Conservation (phyloP, 2,329 filamentous ascomycete species). For the Pestalotiopsis sp. region DNA sequence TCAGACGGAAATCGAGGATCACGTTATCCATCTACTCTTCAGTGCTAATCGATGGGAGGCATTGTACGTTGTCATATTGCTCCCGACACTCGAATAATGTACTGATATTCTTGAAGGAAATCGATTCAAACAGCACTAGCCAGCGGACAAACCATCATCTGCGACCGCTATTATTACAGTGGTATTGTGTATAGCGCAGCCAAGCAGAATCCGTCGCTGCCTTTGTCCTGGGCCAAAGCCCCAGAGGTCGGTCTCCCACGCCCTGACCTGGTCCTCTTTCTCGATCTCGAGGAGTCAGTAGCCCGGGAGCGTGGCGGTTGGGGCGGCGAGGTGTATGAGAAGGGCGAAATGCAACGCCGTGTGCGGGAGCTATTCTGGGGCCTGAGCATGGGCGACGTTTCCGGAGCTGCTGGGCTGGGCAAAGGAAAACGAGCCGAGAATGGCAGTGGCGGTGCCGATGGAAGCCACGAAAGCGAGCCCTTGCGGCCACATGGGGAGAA, state of each 20-base stretch:
- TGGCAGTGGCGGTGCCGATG: slow-evolving; percentile 14
- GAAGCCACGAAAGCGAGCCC: background rate
- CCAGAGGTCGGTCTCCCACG: slow-evolving; percentile 86
- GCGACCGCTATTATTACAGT: slow-evolving; percentile 94
- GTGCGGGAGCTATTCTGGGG: slow-evolving; percentile 76
- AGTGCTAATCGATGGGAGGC: slow-evolving; percentile 90
- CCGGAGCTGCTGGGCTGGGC: slow-evolving; percentile 26
- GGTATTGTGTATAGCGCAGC: slow-evolving; percentile 92
- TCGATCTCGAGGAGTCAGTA: slow-evolving; percentile 76
- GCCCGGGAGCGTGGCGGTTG: slow-evolving; percentile 82
- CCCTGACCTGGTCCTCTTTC: slow-evolving; percentile 85
- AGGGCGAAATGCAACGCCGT: slow-evolving; percentile 75
- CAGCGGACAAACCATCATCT: slow-evolving; percentile 74
- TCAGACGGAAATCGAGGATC: slow-evolving; percentile 75
- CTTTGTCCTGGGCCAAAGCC: slow-evolving; percentile 77
- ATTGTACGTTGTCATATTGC: slow-evolving; percentile 42
- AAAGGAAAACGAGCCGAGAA: slow-evolving; percentile 16
- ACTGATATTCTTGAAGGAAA: slow-evolving; percentile 38
- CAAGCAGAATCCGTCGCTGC: slow-evolving; percentile 72
- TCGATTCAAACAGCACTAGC: slow-evolving; percentile 57
- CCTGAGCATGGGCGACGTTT: slow-evolving; percentile 49
- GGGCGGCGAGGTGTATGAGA: slow-evolving; percentile 89
- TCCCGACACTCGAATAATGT: background rate
- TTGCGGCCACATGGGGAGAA: slow-evolving; percentile 21
- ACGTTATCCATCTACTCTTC: slow-evolving; percentile 88